phyloP scores from a whole-genome alignment of 176 grass and related monocot genomes.

The Luzula sylvatica region DNA sequence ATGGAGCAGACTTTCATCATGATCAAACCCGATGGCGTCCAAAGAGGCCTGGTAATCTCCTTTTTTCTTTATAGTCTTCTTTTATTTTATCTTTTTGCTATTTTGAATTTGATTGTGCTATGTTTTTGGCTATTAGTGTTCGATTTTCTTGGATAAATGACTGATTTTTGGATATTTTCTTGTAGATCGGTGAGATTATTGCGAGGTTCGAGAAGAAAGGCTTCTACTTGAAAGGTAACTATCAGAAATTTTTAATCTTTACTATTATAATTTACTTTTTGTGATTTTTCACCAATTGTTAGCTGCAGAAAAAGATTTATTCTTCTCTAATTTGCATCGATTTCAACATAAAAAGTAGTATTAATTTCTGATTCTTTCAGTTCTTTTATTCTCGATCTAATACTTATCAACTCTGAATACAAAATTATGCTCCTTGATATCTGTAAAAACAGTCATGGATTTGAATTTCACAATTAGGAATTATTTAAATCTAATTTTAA shows the following conservation, averaged over 20 bases:
- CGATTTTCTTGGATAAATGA: not conserved
- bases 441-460: too few species aligned
- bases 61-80: not conserved
- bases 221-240: constrained; percentile 83
- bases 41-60: constrained; percentile 20
- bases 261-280: too few species aligned
- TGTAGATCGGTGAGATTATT: constrained; percentile 84
- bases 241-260: not conserved
- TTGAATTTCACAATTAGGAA: too few species aligned
- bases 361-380: too few species aligned
- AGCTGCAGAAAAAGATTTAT: too few species aligned
- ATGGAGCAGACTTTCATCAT: constrained; percentile 30
- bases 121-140: not conserved
- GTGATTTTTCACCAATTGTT: too few species aligned
- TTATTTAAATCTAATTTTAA: too few species aligned
- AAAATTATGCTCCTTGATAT: too few species aligned
- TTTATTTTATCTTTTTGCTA: not conserved
- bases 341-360: too few species aligned
- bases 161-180: constrained; percentile 8
- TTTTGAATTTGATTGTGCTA: not conserved
- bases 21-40: constrained; percentile 28
- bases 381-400: too few species aligned
- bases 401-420: too few species aligned
- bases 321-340: too few species aligned
- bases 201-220: constrained; percentile 96